Base-by-base conservation (phyloP, 2,329 filamentous ascomycete species). In the Karstenula rhodostoma region DNA sequence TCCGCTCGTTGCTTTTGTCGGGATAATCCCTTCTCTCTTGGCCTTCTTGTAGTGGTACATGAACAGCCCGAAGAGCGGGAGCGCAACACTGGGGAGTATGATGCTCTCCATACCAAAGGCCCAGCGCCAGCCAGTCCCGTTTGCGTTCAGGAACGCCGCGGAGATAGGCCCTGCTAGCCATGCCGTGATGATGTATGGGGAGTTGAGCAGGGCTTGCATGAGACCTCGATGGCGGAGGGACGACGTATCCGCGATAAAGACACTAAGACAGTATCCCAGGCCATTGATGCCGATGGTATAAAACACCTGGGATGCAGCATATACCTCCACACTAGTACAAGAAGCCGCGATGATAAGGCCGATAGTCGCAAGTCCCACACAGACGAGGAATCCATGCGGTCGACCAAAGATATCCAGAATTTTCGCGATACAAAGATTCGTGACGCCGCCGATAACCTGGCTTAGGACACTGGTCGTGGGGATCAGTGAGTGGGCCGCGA, bases 221-320 rank as follows among this genome's bases (percentile, higher is more conserved):
- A 92, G 79, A 1, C 84, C 86, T 71, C 89, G 82, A 66, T 90
- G 89, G 50, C 84, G 80, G 27, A 91, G 78, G n/a, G 82, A 82
- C 0, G 89, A 87, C 1, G 87, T 89, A 67, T 91, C 89, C 17
- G 89, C 87, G 55, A 90, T 85, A 64, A 91, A 87, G 13, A 92
- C 84, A 57, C 83, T 83, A 13, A 90, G 78, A 29, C 83, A 82
- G 67, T 88, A 90, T 5, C 13, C 7, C 7, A 52, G 12, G 5
- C 17, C 48, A 5, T 51, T 15, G 17, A 15, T 35, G 22, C 48
- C 25, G 25, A 37, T 17, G 10, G 82, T 83, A 67, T 88, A 90
- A 69, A 91, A 89, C 1, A 90, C 87, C 50, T 87, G 82, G 1
- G 86, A 86, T 4, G 88, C 87, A 46, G 85, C 85, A 70, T 87